phyloP scores from a whole-genome alignment of 345 rosid species.

The Brassica napus region DNA sequence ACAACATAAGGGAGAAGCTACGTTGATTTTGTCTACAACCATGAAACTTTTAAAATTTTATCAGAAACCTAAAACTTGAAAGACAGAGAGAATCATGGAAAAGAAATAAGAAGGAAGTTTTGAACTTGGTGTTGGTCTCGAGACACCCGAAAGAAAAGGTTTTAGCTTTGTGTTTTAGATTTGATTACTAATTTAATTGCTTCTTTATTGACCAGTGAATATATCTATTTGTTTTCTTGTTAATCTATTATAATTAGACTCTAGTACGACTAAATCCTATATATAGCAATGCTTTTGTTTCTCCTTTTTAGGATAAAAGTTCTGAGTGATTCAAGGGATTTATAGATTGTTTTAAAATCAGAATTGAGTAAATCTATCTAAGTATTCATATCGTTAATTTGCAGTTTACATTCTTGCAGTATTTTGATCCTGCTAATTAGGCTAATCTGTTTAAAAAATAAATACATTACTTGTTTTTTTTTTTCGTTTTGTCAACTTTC shows the following conservation, averaged over 20 bases:
- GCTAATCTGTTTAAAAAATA: background rate
- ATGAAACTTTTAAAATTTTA: background rate
- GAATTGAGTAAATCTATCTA: background rate
- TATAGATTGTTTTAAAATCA: background rate
- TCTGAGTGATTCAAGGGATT: background rate
- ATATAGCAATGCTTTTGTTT: background rate
- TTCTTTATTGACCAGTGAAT: background rate
- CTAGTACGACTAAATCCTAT: background rate
- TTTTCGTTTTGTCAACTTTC: background rate
- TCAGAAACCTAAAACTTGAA: background rate
- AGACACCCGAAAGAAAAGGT: conserved; percentile 1
- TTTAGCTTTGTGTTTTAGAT: background rate
- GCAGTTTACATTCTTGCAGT: background rate
- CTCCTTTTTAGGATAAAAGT: background rate
- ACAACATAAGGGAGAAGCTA: background rate
- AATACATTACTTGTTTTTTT: background rate
- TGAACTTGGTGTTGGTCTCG: background rate
- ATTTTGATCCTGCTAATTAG: background rate
- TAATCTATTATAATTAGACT: background rate
- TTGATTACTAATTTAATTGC: background rate
- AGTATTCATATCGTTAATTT: background rate
- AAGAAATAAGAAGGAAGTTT: background rate
- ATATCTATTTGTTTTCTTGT: background rate
- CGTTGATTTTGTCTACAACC: background rate
- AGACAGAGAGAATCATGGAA: background rate